A percentile compares a stretch with the other conserved stretches of the same genome.
These are phyloP conservation scores for Talaromyces verruculosus DNA, from an alignment of 2,329 filamentous ascomycete species.

Conservation along the genomic window DNA sequence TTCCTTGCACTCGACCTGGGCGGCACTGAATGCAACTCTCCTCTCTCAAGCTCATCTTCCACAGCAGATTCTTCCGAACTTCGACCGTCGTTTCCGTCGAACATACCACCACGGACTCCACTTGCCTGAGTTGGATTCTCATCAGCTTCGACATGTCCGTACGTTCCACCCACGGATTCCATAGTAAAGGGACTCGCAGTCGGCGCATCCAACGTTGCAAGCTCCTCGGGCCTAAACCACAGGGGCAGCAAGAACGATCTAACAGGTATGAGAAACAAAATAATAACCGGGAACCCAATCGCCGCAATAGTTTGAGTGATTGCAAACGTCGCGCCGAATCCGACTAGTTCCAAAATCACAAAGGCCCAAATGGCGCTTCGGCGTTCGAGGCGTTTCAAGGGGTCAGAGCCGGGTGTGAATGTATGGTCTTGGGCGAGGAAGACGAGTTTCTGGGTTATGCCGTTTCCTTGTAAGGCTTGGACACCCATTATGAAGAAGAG, in stretches of 20 bases:
- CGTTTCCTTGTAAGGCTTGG: conserved; percentile 73
- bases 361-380: conserved; percentile 69
- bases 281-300: conserved; percentile 76
- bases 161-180: conserved; percentile 69
- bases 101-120: conserved; percentile 6
- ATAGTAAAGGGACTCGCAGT: conserved; percentile 74
- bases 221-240: conserved; percentile 61
- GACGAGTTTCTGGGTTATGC: conserved; percentile 71
- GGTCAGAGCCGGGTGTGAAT: conserved; percentile 60
- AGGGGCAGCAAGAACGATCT: conserved; percentile 64
- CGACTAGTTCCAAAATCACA: conserved; percentile 65
- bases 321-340: conserved; percentile 75
- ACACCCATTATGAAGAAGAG: conserved; percentile 85
- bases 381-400: conserved; percentile 62
- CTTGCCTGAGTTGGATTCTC: conserved; percentile 14
- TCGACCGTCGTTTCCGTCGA: conserved; percentile 23
- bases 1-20: conserved; percentile 19
- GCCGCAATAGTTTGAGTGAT: conserved; percentile 81
- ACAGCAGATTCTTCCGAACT: conserved; percentile 30
- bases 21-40: conserved; percentile 39
- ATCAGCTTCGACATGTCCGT: conserved; percentile 46
- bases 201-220: conserved; percentile 66
- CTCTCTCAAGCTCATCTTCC: conserved; percentile 44
- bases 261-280: conserved; percentile 66
- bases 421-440: conserved; percentile 66